These are phyloP conservation scores for Microstroma glucosiphilum DNA, from an alignment of 1,284 basidiomycete species.

Conservation along the genomic window DNA sequence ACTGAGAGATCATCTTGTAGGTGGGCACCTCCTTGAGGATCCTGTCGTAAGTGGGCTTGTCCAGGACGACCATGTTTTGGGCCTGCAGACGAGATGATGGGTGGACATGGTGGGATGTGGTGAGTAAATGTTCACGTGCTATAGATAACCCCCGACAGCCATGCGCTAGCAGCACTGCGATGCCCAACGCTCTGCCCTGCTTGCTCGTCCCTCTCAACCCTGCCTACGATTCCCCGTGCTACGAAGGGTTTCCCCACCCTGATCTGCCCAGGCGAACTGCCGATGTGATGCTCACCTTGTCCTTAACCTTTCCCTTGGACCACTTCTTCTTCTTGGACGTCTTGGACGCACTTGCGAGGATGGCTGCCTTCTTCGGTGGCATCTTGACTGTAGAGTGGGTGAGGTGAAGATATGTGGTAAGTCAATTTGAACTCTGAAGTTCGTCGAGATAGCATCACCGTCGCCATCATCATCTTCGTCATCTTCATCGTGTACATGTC, in stretches of 20 bases:
- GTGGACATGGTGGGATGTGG: no score
- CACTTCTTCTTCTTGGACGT: constrained; percentile 96
- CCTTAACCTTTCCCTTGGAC: constrained; percentile 99
- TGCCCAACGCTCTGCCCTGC: no score
- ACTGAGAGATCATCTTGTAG: constrained; percentile 96
- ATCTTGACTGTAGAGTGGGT: constrained; percentile 23
- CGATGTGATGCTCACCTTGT: constrained; percentile 62
- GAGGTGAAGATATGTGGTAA: neutral
- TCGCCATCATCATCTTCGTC: neutral
- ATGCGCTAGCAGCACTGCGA: no score
- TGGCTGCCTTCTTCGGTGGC: constrained; percentile 51
- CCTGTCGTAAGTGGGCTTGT: constrained; percentile 70
- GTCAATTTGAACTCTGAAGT: neutral
- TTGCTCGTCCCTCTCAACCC: no score
- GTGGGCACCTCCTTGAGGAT: constrained; percentile 99
- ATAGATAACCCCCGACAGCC: no score
- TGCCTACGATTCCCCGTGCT: no score
- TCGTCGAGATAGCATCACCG: neutral
- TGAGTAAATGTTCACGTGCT: no score
- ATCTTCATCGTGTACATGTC: no score
- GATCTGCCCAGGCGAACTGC: no score
- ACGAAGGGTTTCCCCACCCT: no score
- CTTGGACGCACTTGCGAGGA: constrained; percentile 48
- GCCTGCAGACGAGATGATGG: constrained; percentile 30
- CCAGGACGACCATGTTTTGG: constrained; percentile 75